Evolutionary conservation across 164 flowering plant genomes (phyloP).

Genomic region (Berberis vulgaris): DNA sequence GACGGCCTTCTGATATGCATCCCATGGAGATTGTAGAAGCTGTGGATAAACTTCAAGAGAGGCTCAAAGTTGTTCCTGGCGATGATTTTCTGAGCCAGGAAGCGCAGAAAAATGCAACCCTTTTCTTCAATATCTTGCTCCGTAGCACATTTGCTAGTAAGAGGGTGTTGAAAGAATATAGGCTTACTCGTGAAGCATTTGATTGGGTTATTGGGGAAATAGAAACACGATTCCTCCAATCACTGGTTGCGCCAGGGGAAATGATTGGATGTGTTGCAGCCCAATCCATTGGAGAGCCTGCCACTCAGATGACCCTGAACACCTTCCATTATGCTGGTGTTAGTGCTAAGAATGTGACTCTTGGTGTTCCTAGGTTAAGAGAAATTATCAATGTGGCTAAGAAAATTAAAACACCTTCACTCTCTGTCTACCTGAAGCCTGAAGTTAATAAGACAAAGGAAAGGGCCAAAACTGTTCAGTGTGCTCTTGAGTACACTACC

Average conservation of each 20-base stretch:
- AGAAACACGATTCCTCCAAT: slow-evolving; percentile 89
- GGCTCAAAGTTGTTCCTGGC: slow-evolving; percentile 93
- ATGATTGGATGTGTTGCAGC: slow-evolving; percentile 99
- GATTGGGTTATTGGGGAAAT: slow-evolving; percentile 99
- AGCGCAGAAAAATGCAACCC: slow-evolving; percentile 97
- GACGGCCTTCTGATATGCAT: slow-evolving; percentile 91
- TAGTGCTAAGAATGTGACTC: slow-evolving; percentile 98
- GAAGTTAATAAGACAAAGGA: slow-evolving; percentile 77
- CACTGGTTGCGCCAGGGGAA: slow-evolving; percentile 98
- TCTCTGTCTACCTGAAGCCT: slow-evolving; percentile 83
- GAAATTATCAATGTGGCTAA: slow-evolving; percentile 98
- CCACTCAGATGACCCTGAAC: slow-evolving; percentile 97
- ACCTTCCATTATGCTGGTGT: slow-evolving; percentile 99
- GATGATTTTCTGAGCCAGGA: slow-evolving; percentile 82
- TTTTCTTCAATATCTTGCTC: slow-evolving; percentile 77
- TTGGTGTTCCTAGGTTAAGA: slow-evolving; percentile 95
- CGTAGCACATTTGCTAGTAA: slow-evolving; percentile 95
- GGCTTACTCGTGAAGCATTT: slow-evolving; percentile 90
- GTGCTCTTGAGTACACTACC: slow-evolving; percentile 93
- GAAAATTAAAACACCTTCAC: slow-evolving; percentile 95
- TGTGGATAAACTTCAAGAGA: slow-evolving; percentile 92
- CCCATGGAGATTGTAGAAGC: slow-evolving; percentile 98
- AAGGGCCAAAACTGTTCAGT: slow-evolving; percentile 89
- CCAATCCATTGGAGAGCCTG: slow-evolving; percentile 99
- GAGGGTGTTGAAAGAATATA: slow-evolving; percentile 85